Evolutionary conservation across 768 basidiomycete species (phyloP).

Genomic region (Tricholoma terreum): DNA sequence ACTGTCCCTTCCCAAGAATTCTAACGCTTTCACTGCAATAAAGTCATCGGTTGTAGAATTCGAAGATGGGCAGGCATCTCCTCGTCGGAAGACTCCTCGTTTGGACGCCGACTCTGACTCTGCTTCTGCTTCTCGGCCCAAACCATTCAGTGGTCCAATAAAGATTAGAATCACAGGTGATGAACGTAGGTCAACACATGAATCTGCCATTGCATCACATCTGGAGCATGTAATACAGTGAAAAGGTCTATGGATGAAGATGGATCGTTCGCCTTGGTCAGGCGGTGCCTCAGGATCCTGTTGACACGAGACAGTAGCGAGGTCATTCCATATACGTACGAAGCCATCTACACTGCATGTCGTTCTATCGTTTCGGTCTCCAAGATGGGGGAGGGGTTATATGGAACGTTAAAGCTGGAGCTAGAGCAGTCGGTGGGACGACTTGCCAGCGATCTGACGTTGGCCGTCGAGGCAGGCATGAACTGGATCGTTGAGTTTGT

Average conservation of each 20-base stretch:
- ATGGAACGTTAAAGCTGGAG: conserved; percentile 55
- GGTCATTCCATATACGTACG: conserved; percentile 46
- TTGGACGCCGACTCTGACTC: conserved; percentile 66
- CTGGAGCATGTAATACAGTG: conserved; percentile 11
- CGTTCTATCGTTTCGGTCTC: conserved; percentile 50
- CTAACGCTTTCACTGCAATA: conserved; percentile 46
- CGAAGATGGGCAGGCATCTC: conserved; percentile 50
- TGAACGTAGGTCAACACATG: conserved; percentile 28
- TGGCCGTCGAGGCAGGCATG: conserved; percentile 30
- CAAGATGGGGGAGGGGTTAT: conserved; percentile 54
- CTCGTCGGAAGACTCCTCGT: conserved; percentile 66
- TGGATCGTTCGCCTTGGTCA: conserved; percentile 29
- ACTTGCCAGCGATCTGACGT: conserved; percentile 38
- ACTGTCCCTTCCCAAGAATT: conserved; percentile 48
- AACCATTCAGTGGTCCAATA: conserved; percentile 34
- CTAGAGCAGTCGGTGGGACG: conserved; percentile 51
- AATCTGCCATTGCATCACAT: background rate
- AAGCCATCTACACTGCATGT: conserved; percentile 56
- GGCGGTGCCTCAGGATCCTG: conserved; percentile 36
- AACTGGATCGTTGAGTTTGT: conserved; percentile 62
- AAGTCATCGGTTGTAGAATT: conserved; percentile 28
- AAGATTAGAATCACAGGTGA: conserved; percentile 47
- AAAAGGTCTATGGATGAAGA: conserved; percentile 19
- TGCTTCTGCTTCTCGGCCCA: conserved; percentile 59
- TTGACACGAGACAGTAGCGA: conserved; percentile 36